Conservation (phyloP, 352 stramenopile species). For the Pythium volutum region DNA sequence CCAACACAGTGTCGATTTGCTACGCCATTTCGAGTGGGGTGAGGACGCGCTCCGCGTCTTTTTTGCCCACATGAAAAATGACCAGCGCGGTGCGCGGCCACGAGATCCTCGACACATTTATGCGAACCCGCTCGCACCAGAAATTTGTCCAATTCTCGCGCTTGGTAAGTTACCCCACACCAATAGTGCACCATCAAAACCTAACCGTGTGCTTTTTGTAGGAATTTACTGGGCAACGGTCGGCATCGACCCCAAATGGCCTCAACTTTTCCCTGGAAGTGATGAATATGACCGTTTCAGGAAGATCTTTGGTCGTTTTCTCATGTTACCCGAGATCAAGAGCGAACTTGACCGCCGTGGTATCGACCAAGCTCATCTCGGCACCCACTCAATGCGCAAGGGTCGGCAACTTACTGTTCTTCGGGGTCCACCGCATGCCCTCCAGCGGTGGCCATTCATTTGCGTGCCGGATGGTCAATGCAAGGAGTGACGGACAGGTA, state of each 20-base stretch:
- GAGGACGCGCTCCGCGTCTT: constrained; percentile 33
- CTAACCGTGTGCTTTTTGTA: constrained; percentile 1
- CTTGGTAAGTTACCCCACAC: constrained; percentile 22
- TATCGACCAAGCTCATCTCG: constrained; percentile 6
- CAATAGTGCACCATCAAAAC: not conserved
- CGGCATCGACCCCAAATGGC: constrained; percentile 2
- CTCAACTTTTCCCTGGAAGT: constrained; percentile 20
- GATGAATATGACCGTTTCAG: constrained; percentile 27
- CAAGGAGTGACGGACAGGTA: constrained; percentile 25
- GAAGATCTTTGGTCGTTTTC: constrained; percentile 12
- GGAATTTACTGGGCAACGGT: constrained; percentile 17
- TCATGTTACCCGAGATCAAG: not conserved
- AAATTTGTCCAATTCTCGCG: constrained; percentile 30
- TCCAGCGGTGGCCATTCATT: constrained; percentile 18
- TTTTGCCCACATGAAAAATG: constrained; percentile 39
- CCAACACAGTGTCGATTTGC: constrained; percentile 10
- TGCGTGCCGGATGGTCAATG: constrained; percentile 23
- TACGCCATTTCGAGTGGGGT: constrained; percentile 24
- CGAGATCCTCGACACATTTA: constrained; percentile 33
- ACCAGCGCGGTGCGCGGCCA: constrained; percentile 23
- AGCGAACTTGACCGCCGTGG: constrained; percentile 19
- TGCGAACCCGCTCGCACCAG: constrained; percentile 26
- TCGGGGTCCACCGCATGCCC: constrained; percentile 23
- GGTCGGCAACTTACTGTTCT: constrained; percentile 22
- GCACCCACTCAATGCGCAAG: not conserved